A percentile compares a stretch with the other conserved stretches of the same genome.
Evolutionary conservation across 2,329 filamentous ascomycete species (phyloP).

Genomic region (Hypoxylon sp.): DNA sequence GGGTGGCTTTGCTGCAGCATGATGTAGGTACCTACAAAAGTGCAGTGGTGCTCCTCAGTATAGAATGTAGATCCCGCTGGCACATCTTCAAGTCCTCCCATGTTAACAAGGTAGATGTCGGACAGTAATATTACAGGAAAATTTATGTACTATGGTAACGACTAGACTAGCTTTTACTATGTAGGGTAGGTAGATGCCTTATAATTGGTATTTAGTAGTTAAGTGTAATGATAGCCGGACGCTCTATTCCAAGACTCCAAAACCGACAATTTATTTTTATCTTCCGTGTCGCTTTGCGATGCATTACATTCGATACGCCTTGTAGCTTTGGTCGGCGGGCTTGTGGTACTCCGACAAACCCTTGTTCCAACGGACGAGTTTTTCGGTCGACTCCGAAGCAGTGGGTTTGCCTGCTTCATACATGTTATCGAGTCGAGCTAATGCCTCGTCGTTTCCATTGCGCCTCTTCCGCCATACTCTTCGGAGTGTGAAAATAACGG

Average conservation of each 20-base stretch:
- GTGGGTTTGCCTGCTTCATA: constrained; percentile 52
- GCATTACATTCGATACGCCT: constrained; percentile 52
- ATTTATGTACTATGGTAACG: constrained; percentile 34
- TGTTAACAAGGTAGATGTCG: background rate
- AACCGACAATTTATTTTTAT: constrained; percentile 23
- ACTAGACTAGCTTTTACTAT: constrained; percentile 37
- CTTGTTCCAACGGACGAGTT: constrained; percentile 52
- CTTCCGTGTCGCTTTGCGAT: background rate
- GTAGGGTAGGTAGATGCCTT: constrained; percentile 21
- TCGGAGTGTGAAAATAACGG: constrained; percentile 49
- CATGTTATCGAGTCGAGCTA: constrained; percentile 50
- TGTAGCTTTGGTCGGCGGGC: constrained; percentile 46
- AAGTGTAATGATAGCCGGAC: constrained; percentile 18
- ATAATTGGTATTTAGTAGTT: constrained; percentile 30
- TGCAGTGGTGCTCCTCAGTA: background rate
- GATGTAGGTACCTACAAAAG: constrained; percentile 8
- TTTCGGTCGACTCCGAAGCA: constrained; percentile 47
- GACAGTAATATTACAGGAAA: constrained; percentile 28
- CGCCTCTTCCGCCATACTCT: constrained; percentile 53
- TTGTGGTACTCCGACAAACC: constrained; percentile 51
- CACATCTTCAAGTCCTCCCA: background rate
- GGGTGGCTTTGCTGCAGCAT: constrained; percentile 16
- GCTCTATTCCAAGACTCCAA: constrained; percentile 37
- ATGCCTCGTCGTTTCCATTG: constrained; percentile 49
- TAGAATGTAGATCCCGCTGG: background rate